phyloP scores from a whole-genome alignment of 371 early-diverging fungal species.

The Mucor racemosus region DNA sequence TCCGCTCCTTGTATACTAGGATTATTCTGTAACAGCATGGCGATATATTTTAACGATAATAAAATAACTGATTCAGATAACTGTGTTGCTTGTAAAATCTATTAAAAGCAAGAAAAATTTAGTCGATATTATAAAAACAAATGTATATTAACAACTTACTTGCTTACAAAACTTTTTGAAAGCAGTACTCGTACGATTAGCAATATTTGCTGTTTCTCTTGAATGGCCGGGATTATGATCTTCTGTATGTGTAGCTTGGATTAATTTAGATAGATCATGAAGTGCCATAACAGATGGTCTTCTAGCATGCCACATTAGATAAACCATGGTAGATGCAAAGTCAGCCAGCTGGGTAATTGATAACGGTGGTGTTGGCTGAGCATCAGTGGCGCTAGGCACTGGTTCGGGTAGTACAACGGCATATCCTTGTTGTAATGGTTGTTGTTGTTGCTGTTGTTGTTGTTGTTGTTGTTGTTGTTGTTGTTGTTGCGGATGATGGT shows the following conservation, averaged over 20 bases:
- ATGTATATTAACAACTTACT: slow-evolving; percentile 17
- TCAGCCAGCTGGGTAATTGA: slow-evolving; percentile 54
- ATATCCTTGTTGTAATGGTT: neutral
- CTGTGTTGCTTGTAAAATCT: slow-evolving; percentile 62
- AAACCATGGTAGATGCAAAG: slow-evolving; percentile 66
- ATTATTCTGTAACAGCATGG: slow-evolving; percentile 59
- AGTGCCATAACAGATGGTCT: slow-evolving; percentile 39
- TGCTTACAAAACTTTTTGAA: slow-evolving; percentile 56
- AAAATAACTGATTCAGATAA: slow-evolving; percentile 67
- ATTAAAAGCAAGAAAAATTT: neutral
- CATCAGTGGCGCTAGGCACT: slow-evolving; percentile 39
- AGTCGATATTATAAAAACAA: no score
- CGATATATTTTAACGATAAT: slow-evolving; percentile 63
- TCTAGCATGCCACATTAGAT: slow-evolving; percentile 65
- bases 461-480: slow-evolving; percentile 10
- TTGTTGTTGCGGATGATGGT: slow-evolving; percentile 19
- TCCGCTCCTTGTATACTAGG: slow-evolving; percentile 66
- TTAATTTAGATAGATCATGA: slow-evolving; percentile 26
- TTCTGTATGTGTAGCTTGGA: neutral
- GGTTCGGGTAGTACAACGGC: slow-evolving; percentile 22
- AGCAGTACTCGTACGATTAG: slow-evolving; percentile 49
- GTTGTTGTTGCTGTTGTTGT: slow-evolving; percentile 8
- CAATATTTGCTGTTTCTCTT: slow-evolving; percentile 31
- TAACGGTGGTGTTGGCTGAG: slow-evolving; percentile 24
- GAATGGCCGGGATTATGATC: slow-evolving; percentile 20